Evolutionary conservation across 108 stramenopile genomes (phyloP), one percentile per base, ranked within the genome.

Genomic region (Craspedostauros australis): DNA sequence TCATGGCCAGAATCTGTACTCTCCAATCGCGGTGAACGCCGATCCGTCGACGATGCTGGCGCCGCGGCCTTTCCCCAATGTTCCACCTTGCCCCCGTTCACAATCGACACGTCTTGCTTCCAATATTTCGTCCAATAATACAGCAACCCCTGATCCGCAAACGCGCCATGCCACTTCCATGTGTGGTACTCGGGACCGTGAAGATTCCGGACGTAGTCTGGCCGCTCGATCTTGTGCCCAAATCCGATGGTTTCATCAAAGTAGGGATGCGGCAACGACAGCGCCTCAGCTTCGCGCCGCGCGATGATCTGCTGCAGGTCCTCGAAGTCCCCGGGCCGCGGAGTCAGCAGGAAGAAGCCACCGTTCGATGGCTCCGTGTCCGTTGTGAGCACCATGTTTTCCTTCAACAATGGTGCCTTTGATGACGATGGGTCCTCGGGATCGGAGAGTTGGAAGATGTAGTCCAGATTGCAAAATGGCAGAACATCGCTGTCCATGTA

Each of bases 401-500:
- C 55, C 48, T 61, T 60, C 12, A 80, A 46, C 9, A 57, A 3
- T 3, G 4, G n/a, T 29, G 42, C 55, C 48, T 61, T 60, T 9
- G 76, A 46, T 8, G 52, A 3, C 21, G 28, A 41, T 32, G 45
- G 38, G 23, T 55, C 9, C 12, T 18, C 23, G 26, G 21, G 24
- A n/a, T 55, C 19, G 3, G 40, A 60, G 38, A 63, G 30, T 15
- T 63, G 41, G 36, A 80, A 72, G 23, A 72, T 14, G 39, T 72
- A 64, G 42, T 80, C 79, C 46, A 75, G 39, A 59, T 71, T 69
- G 38, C 58, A 60, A 20, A 62, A 32, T 3, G 79, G 74, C 23
- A 77, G 34, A 9, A 76, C 47, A 57, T 84, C 83, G 2, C 60
- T 59, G 38, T 84, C 83, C 25, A 84, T 15, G 45, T 75, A 76